Conservation (phyloP, 1,284 basidiomycete genomes). For the Albatrellus sp. region DNA sequence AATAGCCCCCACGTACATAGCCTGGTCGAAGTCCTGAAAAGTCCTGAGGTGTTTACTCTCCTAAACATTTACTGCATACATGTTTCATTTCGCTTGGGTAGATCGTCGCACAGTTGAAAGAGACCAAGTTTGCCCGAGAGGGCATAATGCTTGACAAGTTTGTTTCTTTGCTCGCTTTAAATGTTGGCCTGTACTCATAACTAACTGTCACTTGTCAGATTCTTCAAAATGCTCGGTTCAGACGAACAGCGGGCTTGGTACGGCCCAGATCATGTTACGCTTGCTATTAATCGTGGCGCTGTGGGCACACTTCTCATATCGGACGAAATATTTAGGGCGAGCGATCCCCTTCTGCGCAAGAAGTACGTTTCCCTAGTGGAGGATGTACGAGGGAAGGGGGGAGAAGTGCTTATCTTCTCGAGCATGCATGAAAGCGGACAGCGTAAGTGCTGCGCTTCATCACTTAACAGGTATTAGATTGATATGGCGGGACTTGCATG, state of each 20-base stretch:
- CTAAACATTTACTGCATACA: too few species aligned
- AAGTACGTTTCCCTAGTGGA: conserved; percentile 87
- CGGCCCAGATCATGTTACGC: conserved; percentile 85
- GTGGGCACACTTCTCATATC: conserved; percentile 93
- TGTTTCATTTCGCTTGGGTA: conserved; percentile 14
- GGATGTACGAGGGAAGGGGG: conserved; percentile 78
- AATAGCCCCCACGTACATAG: conserved; percentile 94
- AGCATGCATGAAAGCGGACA: conserved; percentile 99
- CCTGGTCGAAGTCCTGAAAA: conserved; percentile 87
- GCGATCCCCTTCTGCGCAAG: conserved; percentile 64
- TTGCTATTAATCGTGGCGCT: conserved; percentile 89
- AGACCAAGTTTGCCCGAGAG: conserved; percentile 96
- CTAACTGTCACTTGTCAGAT: conserved; percentile 36
- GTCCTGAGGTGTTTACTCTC: conserved; percentile 62
- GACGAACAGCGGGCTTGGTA: conserved; percentile 99
- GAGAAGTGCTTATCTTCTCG: conserved; percentile 92
- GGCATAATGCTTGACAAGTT: conserved; percentile 85
- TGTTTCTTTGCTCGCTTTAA: conserved; percentile 10
- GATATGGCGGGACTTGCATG: background rate
- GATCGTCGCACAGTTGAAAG: conserved; percentile 73
- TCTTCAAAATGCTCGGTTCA: conserved; percentile 91
- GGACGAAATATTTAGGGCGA: conserved; percentile 85
- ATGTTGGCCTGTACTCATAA: background rate
- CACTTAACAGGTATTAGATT: background rate
- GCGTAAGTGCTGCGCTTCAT: conserved; percentile 40